Conservation (phyloP, 164 flowering plant species). For the Saururus chinensis region DNA sequence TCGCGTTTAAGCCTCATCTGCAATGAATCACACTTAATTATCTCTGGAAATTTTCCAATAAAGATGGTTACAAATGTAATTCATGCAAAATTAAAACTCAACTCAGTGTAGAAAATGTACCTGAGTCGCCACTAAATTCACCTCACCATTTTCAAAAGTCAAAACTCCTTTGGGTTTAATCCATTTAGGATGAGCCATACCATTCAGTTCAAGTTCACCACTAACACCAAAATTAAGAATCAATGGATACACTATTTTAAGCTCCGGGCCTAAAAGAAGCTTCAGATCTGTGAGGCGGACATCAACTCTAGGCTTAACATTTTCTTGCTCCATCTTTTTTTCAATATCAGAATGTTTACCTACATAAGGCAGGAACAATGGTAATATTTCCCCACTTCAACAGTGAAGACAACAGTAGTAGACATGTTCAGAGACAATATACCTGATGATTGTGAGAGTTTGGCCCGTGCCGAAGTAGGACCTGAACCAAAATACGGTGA, state of each 20-base stretch:
- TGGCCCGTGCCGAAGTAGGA: constrained; percentile 43
- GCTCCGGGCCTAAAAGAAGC: constrained; percentile 88
- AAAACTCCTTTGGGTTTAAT: constrained; percentile 86
- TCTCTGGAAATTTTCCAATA: not conserved
- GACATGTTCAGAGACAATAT: constrained; percentile 1
- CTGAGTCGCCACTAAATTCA: constrained; percentile 97
- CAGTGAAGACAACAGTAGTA: not conserved
- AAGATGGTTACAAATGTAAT: not conserved
- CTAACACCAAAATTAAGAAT: constrained; percentile 90
- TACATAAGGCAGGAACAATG: not conserved
- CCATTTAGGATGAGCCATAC: constrained; percentile 79
- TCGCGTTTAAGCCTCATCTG: constrained; percentile 94
- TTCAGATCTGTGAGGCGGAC: constrained; percentile 71
- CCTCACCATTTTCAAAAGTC: constrained; percentile 94
- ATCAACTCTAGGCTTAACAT: constrained; percentile 62
- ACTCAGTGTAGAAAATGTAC: constrained; percentile 15
- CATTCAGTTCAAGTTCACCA: constrained; percentile 94
- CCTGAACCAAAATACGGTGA: constrained; percentile 66
- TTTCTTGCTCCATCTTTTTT: constrained; percentile 48
- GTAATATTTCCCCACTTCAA: not conserved
- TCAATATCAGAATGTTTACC: constrained; percentile 56
- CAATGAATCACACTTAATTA: constrained; percentile 6
- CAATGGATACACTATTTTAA: constrained; percentile 91
- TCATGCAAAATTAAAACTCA: not conserved
- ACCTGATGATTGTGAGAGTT: constrained; percentile 57